phyloP scores from a whole-genome alignment of 257 asterid species.

The Plectranthus barbatus region DNA sequence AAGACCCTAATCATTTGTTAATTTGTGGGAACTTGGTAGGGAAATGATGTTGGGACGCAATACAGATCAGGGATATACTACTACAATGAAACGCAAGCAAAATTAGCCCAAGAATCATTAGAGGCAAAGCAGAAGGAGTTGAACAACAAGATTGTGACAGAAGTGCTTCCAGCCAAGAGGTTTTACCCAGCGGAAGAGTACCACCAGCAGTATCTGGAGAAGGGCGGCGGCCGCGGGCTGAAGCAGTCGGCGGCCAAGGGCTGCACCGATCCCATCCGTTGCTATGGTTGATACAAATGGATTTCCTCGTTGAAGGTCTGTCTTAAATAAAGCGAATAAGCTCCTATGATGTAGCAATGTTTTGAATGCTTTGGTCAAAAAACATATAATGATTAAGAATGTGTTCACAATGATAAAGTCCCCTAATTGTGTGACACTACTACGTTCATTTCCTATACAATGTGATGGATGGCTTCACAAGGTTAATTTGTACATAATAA shows the following conservation, averaged over 20 bases:
- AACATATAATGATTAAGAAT: too few relatives aligned
- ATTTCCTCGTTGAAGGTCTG: too few relatives aligned
- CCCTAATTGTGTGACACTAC: too few relatives aligned
- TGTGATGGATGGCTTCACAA: too few relatives aligned
- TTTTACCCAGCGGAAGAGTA: slow-evolving; percentile 80
- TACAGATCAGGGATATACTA: slow-evolving; percentile 73
- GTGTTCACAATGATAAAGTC: too few relatives aligned
- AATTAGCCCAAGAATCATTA: slow-evolving; percentile 48
- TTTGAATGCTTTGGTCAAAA: too few relatives aligned
- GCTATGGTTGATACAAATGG: slow-evolving; percentile 58
- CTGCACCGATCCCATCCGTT: slow-evolving; percentile 72
- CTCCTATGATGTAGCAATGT: too few relatives aligned
- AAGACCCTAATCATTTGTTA: too few relatives aligned
- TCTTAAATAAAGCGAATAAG: too few relatives aligned
- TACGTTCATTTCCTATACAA: too few relatives aligned
- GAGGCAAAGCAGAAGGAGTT: slow-evolving; percentile 50
- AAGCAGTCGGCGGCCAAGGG: slow-evolving; percentile 79
- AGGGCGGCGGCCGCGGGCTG: slow-evolving; percentile 50
- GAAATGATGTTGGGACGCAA: slow-evolving; percentile 67
- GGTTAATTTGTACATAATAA: too few relatives aligned
- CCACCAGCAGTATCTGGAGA: slow-evolving; percentile 83
- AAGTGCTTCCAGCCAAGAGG: slow-evolving; percentile 61
- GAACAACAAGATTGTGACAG: slow-evolving; percentile 44
- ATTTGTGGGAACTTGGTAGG: slow-evolving; percentile 26
- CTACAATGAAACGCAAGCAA: slow-evolving; percentile 48